Conservation (phyloP, 345 rosid species). For the Angophora floribunda region DNA sequence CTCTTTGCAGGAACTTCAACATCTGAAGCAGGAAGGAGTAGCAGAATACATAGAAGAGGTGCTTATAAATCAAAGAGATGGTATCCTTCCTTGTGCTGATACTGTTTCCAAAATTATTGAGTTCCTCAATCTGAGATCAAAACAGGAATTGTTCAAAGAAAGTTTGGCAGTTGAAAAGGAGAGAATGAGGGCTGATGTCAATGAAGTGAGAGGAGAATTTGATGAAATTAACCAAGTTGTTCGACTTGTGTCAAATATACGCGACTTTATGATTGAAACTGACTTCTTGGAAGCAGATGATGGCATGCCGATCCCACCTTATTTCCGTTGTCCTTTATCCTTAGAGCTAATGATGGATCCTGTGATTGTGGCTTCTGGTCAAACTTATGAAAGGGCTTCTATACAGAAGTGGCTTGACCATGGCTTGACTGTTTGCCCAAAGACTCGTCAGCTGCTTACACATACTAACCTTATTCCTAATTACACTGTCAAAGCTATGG, state of each 20-base stretch:
- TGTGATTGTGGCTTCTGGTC: slow-evolving; percentile 90
- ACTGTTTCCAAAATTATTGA: slow-evolving; percentile 42
- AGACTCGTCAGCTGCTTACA: slow-evolving; percentile 51
- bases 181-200: slow-evolving; percentile 31
- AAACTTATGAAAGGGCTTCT: slow-evolving; percentile 82
- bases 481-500: slow-evolving; percentile 89
- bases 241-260: slow-evolving; percentile 51
- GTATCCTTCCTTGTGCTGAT: slow-evolving; percentile 29
- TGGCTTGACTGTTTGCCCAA: slow-evolving; percentile 80
- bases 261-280: slow-evolving; percentile 52
- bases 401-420: slow-evolving; percentile 86
- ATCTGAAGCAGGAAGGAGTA: slow-evolving; percentile 36
- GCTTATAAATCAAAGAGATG: slow-evolving; percentile 38
- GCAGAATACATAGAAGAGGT: slow-evolving; percentile 39
- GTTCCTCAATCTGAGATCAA: slow-evolving; percentile 45
- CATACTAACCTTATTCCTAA: slow-evolving; percentile 85
- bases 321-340: slow-evolving; percentile 81
- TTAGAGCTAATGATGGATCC: slow-evolving; percentile 91
- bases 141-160: slow-evolving; percentile 65
- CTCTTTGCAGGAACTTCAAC: slow-evolving; percentile 53
- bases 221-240: slow-evolving; percentile 34
- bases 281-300: slow-evolving; percentile 43
- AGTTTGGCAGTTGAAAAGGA: slow-evolving; percentile 79
- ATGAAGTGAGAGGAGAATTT: slow-evolving; percentile 19
- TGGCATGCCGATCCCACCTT: slow-evolving; percentile 61